Evolutionary conservation across 108 stramenopile species (phyloP).

Genomic region (Stephanodiscus minutulus): DNA sequence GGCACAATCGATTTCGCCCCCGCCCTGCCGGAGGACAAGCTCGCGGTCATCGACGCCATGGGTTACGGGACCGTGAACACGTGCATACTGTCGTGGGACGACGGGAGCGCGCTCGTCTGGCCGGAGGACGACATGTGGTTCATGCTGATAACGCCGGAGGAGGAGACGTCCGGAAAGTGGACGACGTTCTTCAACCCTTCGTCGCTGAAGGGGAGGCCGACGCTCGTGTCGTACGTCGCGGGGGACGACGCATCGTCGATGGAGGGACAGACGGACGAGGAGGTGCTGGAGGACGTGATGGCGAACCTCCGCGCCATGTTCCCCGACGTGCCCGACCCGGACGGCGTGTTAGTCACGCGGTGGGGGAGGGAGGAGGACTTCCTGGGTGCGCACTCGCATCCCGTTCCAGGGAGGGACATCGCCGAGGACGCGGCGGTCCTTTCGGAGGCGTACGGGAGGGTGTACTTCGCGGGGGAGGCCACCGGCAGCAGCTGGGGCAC

Average conservation of each 20-base stretch:
- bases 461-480: slow-evolving; percentile 54
- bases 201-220: slow-evolving; percentile 17
- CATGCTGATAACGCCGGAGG: slow-evolving; percentile 32
- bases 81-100: slow-evolving; percentile 50
- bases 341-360: slow-evolving; percentile 34
- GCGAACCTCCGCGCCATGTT: slow-evolving; percentile 37
- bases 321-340: slow-evolving; percentile 39
- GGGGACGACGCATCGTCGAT: slow-evolving; percentile 28
- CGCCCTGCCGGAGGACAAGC: slow-evolving; percentile 50
- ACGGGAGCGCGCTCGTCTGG: slow-evolving; percentile 30
- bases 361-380: slow-evolving; percentile 45
- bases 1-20: slow-evolving; percentile 56
- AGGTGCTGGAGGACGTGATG: slow-evolving; percentile 39
- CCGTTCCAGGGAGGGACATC: slow-evolving; percentile 19
- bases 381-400: slow-evolving; percentile 43
- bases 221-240: slow-evolving; percentile 26
- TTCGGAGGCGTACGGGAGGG: not conserved
- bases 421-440: slow-evolving; percentile 7
- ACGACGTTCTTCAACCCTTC: slow-evolving; percentile 37
- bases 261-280: slow-evolving; percentile 41
- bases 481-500: slow-evolving; percentile 32
- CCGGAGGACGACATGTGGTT: slow-evolving; percentile 33
- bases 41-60: slow-evolving; percentile 50
- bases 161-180: slow-evolving; percentile 28
- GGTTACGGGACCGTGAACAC: slow-evolving; percentile 65